phyloP scores from a whole-genome alignment of 2,329 filamentous ascomycete genomes.

The Aspergillus uvarum region DNA sequence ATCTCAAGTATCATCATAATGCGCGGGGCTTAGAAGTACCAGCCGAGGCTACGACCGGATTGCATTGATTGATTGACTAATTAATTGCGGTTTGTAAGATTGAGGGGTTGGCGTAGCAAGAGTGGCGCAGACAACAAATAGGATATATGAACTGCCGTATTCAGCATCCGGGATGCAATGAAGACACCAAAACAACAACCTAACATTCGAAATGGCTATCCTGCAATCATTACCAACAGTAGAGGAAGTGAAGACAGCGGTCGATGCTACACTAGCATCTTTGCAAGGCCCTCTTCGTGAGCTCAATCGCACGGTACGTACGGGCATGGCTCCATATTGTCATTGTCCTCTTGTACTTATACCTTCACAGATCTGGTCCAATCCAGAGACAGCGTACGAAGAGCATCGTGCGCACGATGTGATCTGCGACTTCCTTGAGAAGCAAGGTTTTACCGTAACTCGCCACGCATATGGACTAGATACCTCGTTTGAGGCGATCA shows the following conservation, averaged over 20 bases:
- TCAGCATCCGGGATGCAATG: background rate
- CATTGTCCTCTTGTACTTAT: background rate
- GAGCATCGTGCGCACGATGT: slow-evolving; percentile 54
- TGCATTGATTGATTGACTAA: background rate
- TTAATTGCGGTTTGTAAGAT: background rate
- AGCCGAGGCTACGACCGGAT: background rate
- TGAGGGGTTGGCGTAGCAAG: background rate
- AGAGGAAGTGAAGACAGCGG: slow-evolving; percentile 24
- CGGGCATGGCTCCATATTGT: background rate
- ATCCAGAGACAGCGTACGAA: slow-evolving; percentile 55
- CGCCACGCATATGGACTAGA: slow-evolving; percentile 53
- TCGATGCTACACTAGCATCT: slow-evolving; percentile 21
- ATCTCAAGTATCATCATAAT: background rate
- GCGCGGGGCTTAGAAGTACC: background rate
- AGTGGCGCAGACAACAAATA: background rate
- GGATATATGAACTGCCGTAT: background rate
- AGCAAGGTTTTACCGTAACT: slow-evolving; percentile 48
- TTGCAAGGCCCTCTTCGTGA: slow-evolving; percentile 24
- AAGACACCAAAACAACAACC: background rate
- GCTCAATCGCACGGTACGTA: slow-evolving; percentile 30
- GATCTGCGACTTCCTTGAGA: slow-evolving; percentile 48
- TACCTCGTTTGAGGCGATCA: slow-evolving; percentile 53
- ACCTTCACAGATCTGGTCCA: slow-evolving; percentile 40
- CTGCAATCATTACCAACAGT: slow-evolving; percentile 6
- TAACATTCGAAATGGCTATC: slow-evolving; percentile 20